Percentiles rank a stretch among this genome's conserved stretches.
phyloP scores from a whole-genome alignment of 2,329 filamentous ascomycete species.

The Ceratocystis albifundus region DNA sequence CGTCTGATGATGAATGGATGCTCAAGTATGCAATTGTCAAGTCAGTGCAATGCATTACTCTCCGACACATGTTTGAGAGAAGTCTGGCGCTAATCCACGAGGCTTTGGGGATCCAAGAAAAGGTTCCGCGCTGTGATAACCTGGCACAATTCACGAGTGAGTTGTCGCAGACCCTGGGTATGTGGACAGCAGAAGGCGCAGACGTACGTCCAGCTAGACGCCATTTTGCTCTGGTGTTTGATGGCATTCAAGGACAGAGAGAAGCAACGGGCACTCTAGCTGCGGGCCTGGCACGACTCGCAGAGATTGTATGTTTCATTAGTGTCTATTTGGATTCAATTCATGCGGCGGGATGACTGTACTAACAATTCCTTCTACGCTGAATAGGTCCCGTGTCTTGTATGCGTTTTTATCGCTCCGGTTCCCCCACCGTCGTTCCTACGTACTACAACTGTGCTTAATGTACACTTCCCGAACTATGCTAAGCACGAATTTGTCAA shows the following conservation, averaged over 20 bases:
- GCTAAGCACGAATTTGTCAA: constrained; percentile 65
- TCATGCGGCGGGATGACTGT: constrained; percentile 22
- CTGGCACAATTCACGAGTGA: constrained; percentile 65
- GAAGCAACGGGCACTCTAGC: constrained; percentile 70
- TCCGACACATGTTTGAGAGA: constrained; percentile 39
- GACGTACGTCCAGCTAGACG: constrained; percentile 31
- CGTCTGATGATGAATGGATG: constrained; percentile 16
- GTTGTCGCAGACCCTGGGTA: constrained; percentile 49
- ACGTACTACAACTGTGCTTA: constrained; percentile 56
- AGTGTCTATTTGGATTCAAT: neutral
- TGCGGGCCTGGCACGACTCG: constrained; percentile 67
- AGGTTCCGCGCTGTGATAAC: constrained; percentile 58
- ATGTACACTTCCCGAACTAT: constrained; percentile 77
- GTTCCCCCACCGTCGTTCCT: constrained; percentile 58
- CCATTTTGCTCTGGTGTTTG: constrained; percentile 68
- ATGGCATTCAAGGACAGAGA: constrained; percentile 73
- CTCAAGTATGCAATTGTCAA: constrained; percentile 15
- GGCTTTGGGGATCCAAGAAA: constrained; percentile 26
- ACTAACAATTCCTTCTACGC: neutral
- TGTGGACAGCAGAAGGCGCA: constrained; percentile 14
- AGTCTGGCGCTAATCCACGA: constrained; percentile 44
- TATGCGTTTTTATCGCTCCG: constrained; percentile 64
- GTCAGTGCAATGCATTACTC: constrained; percentile 24
- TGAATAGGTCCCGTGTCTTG: constrained; percentile 64
- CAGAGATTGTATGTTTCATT: constrained; percentile 54